Base-by-base conservation (phyloP, 305 asterid species). In the Fraxinus baroniana region DNA sequence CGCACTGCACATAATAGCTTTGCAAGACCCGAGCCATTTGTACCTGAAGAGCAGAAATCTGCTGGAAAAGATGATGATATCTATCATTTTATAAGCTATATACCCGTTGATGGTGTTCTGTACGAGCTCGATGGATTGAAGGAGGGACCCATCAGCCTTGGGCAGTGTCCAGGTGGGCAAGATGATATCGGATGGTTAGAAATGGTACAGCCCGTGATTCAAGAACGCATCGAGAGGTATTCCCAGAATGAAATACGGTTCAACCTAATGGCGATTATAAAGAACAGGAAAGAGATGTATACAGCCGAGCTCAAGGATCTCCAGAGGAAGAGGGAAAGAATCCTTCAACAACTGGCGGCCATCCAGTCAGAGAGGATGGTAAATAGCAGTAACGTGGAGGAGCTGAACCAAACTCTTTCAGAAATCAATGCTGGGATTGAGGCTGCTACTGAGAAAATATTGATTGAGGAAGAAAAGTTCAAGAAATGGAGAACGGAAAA, bases 41-140 rank as follows among this genome's bases (percentile, higher is more conserved):
- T 96, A 36, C 94, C 95, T 0, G 98, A 96, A 81, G 99, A 96
- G 87, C 98, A 92, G 84, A 92, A 84, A 87, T 75, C 93, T n/a
- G 87, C 97, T 79, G 94, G 90, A 32, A 96, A 96, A 89, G 99
- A 96, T 73, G 98, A 96, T 30, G 99, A 96, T 64, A 92, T 96
- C 49, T 94, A 94, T 83, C 99, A 96, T 86, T 96, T 96, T 92
- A 94, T 96, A 80, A 96, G 99, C 87, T 96, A 96, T 76, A 79
- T 96, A 85, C 99, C 98, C 0, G 94, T 96, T 30, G 99, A 96
- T 20, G 97, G 97, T 55, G 92, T 94, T 24, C 92, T 96, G 41
- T 96, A 94, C 39, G 98, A 96, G 94, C 98, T 96, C 10, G 99
- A 96, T 76, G 99, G 99, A 28, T 90, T 96, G 83, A 96, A 96